phyloP scores from a whole-genome alignment of 2,329 filamentous ascomycete genomes.

The Sporothrix phasma region DNA sequence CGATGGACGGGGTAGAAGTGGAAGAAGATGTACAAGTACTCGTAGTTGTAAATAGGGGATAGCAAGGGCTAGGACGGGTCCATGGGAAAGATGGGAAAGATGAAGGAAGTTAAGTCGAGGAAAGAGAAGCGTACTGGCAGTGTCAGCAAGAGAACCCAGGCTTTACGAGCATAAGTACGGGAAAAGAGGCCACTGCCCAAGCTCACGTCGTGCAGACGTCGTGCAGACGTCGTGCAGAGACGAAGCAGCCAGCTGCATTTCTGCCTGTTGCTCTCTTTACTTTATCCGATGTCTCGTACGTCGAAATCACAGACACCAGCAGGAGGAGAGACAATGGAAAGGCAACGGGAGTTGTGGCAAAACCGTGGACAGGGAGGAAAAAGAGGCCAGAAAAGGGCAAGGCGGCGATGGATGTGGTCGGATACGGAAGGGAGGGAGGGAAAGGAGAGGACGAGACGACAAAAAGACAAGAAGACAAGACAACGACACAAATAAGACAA shows the following conservation, averaged over 20 bases:
- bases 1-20: neutral
- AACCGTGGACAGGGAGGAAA: neutral
- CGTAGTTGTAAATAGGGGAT: neutral
- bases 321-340: neutral
- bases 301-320: no score
- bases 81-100: neutral
- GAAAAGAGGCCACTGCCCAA: neutral
- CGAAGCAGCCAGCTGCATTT: no score
- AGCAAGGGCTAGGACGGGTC: neutral
- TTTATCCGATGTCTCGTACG: no score
- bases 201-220: constrained; percentile 9
- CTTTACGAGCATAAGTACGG: neutral
- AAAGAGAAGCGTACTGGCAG: neutral
- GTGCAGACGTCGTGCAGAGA: no score
- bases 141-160: neutral
- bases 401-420: neutral
- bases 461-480: no score
- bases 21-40: neutral
- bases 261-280: no score
- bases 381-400: neutral
- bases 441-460: neutral
- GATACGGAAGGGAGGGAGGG: neutral
- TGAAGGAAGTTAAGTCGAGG: neutral
- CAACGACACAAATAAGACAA: no score
- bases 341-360: neutral